phyloP scores from a whole-genome alignment of 2,329 filamentous ascomycete genomes.

The Ramularia endophylla region DNA sequence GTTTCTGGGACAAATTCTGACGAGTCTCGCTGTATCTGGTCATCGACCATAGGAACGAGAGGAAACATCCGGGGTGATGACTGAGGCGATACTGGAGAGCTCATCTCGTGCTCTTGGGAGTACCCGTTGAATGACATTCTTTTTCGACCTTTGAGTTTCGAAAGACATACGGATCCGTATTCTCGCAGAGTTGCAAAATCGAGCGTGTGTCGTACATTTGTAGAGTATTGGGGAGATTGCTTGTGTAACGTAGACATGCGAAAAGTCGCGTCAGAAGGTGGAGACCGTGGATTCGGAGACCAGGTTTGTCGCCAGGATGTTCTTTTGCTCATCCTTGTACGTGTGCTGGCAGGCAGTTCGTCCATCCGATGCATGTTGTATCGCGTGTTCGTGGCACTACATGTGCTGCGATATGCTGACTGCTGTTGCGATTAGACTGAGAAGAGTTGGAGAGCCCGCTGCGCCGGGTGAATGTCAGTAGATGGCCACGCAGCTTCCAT shows the following conservation, averaged over 20 bases:
- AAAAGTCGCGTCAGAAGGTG: too few species aligned
- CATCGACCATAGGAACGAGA: neutral
- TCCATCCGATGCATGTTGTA: too few species aligned
- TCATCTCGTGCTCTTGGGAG: slow-evolving; percentile 2
- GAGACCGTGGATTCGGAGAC: too few species aligned
- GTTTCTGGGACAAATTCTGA: neutral
- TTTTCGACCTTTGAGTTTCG: neutral
- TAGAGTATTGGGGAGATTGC: slow-evolving; percentile 6
- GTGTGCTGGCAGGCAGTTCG: too few species aligned
- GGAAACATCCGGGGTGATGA: neutral
- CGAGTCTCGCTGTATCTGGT: slow-evolving; percentile 1
- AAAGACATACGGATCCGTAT: neutral
- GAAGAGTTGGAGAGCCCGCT: too few species aligned
- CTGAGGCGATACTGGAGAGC: slow-evolving; percentile 5
- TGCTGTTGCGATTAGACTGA: too few species aligned
- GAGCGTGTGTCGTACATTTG: slow-evolving; percentile 4
- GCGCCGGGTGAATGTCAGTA: too few species aligned
- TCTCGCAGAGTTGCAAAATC: slow-evolving; percentile 3
- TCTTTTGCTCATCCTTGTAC: too few species aligned
- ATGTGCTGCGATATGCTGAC: too few species aligned
- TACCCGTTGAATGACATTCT: slow-evolving; percentile 2
- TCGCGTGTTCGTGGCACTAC: too few species aligned
- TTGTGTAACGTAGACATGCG: slow-evolving; percentile 1
- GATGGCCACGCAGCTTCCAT: too few species aligned
- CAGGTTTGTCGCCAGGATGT: too few species aligned